These are phyloP conservation scores for Claviceps monticola DNA, from an alignment of 2,329 filamentous ascomycete genomes.

Conservation along the genomic window DNA sequence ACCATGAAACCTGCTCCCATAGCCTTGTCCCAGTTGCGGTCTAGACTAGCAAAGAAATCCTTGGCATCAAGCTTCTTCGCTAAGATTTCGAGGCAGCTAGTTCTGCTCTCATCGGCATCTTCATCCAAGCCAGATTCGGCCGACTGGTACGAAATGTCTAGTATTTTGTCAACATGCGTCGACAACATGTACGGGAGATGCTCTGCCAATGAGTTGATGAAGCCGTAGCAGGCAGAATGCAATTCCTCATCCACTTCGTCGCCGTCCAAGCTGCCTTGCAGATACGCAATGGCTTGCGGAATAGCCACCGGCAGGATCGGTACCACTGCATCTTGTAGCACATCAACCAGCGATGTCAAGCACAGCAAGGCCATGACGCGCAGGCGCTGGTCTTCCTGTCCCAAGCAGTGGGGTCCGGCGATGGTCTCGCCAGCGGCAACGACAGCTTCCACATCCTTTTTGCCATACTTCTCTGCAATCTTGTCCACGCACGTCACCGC, in stretches of 20 bases:
- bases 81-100: conserved; percentile 57
- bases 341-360: conserved; percentile 77
- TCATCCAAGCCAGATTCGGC: conserved; percentile 47
- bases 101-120: conserved; percentile 49
- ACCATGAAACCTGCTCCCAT: conserved; percentile 46
- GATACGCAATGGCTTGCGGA: conserved; percentile 55
- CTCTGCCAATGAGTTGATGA: conserved; percentile 67
- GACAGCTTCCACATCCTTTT: conserved; percentile 71
- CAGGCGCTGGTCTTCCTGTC: conserved; percentile 56
- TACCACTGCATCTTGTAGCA: conserved; percentile 74
- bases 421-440: conserved; percentile 63
- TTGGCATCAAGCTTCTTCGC: conserved; percentile 67
- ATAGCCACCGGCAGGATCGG: conserved; percentile 68
- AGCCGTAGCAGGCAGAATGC: conserved; percentile 69
- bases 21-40: conserved; percentile 58
- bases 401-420: conserved; percentile 61
- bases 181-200: conserved; percentile 85
- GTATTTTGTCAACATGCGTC: conserved; percentile 55
- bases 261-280: conserved; percentile 46
- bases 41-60: conserved; percentile 59
- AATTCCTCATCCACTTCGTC: conserved; percentile 45
- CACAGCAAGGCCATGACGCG: conserved; percentile 78
- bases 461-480: conserved; percentile 89
- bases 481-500: conserved; percentile 84
- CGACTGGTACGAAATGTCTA: conserved; percentile 60